A percentile compares a stretch with the other conserved stretches of the same genome.
phyloP scores from a whole-genome alignment of 345 rosid species.

The Populus simonii region DNA sequence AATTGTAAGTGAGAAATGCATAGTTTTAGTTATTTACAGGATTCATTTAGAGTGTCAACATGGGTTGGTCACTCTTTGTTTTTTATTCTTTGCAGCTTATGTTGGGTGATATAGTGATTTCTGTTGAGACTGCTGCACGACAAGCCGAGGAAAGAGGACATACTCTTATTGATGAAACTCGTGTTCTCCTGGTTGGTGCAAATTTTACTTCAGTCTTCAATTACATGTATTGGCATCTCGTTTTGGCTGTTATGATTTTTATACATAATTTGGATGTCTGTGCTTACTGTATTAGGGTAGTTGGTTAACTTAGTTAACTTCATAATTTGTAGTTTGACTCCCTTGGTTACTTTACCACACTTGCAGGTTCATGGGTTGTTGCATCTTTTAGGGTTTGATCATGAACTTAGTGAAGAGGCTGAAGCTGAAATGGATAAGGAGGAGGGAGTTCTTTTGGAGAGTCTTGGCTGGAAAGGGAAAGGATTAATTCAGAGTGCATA shows the following conservation, averaged over 20 bases:
- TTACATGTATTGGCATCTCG: background rate
- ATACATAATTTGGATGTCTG: no score
- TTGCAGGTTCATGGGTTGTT: constrained; percentile 87
- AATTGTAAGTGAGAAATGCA: constrained; percentile 43
- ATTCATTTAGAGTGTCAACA: background rate
- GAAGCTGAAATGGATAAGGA: constrained; percentile 94
- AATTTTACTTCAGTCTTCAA: background rate
- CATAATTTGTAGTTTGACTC: background rate
- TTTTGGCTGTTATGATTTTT: background rate
- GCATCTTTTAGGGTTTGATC: constrained; percentile 95
- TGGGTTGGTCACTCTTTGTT: constrained; percentile 6
- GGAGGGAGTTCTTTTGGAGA: constrained; percentile 67
- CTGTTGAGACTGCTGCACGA: constrained; percentile 85
- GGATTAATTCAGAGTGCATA: constrained; percentile 84
- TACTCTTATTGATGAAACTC: constrained; percentile 84
- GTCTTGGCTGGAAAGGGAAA: constrained; percentile 94
- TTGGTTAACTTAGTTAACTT: background rate
- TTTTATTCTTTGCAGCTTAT: constrained; percentile 56
- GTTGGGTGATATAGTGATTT: constrained; percentile 93
- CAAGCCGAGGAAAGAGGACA: constrained; percentile 95
- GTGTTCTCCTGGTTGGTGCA: constrained; percentile 76
- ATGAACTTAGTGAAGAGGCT: constrained; percentile 87
- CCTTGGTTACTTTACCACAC: background rate
- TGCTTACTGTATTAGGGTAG: no score
- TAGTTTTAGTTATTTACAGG: background rate